Conservation (phyloP, 768 basidiomycete genomes). For the Termitomyces sp. region DNA sequence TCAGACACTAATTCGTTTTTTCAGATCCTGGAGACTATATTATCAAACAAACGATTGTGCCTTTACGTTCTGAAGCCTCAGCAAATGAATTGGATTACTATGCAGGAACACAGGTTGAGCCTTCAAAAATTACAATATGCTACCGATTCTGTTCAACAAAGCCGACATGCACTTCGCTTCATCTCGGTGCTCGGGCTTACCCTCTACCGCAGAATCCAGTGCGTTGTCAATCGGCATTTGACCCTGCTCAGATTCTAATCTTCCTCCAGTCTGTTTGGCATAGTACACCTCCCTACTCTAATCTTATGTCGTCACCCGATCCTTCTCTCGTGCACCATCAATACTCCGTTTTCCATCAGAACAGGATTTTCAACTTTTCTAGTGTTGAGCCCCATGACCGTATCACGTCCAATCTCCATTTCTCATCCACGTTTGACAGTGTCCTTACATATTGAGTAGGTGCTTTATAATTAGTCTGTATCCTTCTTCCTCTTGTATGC, state of each 20-base stretch:
- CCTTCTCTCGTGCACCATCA: not conserved
- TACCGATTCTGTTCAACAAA: conserved; percentile 6
- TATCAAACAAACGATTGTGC: conserved; percentile 47
- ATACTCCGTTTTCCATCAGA: not conserved
- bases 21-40: conserved; percentile 53
- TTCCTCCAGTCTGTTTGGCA: not conserved
- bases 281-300: not conserved
- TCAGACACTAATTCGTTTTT: not conserved
- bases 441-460: not conserved
- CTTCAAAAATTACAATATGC: conserved; percentile 1
- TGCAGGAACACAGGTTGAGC: not conserved
- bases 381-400: not conserved
- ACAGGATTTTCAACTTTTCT: not conserved
- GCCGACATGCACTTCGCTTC: not conserved
- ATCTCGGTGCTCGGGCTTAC: not conserved
- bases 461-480: not conserved
- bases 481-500: not conserved
- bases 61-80: conserved; percentile 1
- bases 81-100: not conserved
- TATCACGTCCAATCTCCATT: not conserved
- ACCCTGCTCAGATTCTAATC: not conserved
- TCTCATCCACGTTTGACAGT: not conserved
- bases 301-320: not conserved
- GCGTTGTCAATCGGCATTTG: not conserved
- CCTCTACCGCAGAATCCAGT: not conserved